A percentile compares a stretch with the other conserved stretches of the same genome.
phyloP scores from a whole-genome alignment of 2,329 filamentous ascomycete species.

The Pseudocercospora cruenta region DNA sequence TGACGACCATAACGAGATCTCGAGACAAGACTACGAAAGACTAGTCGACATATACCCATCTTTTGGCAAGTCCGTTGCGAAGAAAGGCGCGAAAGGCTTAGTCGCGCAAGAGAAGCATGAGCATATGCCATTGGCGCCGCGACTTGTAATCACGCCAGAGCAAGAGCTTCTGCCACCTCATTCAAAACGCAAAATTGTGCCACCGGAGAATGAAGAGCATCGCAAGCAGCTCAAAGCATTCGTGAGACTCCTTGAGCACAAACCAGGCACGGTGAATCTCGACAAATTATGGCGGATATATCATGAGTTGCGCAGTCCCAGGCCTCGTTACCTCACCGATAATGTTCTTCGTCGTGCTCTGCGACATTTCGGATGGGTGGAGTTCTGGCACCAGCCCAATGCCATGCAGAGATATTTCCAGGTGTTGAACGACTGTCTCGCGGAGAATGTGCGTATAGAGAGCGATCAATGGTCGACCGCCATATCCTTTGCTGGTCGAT shows the following conservation, averaged over 20 bases:
- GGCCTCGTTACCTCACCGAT: conserved; percentile 55
- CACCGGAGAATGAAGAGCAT: conserved; percentile 32
- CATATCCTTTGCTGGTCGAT: conserved; percentile 76
- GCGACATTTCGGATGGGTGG: conserved; percentile 67
- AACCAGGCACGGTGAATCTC: conserved; percentile 26
- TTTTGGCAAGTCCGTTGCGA: conserved; percentile 9
- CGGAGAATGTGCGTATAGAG: conserved; percentile 69
- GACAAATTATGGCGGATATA: conserved; percentile 57
- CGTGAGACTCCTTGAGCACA: conserved; percentile 12
- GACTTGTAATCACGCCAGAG: conserved; percentile 34
- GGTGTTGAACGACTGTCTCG: conserved; percentile 80
- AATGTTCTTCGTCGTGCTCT: conserved; percentile 66
- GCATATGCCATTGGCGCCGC: conserved; percentile 33
- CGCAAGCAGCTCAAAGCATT: conserved; percentile 25
- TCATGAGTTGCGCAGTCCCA: conserved; percentile 55
- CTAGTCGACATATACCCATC: conserved; percentile 52
- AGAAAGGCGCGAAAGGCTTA: conserved; percentile 7
- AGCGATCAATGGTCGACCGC: conserved; percentile 80
- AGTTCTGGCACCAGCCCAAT: conserved; percentile 53
- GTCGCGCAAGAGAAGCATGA: background rate
- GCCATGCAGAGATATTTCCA: conserved; percentile 82
- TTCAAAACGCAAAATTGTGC: conserved; percentile 20
- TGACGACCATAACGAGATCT: conserved; percentile 34
- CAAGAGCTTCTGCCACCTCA: conserved; percentile 28
- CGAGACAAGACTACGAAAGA: conserved; percentile 50